Evolutionary conservation across 2,329 filamentous ascomycete species (phyloP).

Genomic region (Bipolaris bicolor): DNA sequence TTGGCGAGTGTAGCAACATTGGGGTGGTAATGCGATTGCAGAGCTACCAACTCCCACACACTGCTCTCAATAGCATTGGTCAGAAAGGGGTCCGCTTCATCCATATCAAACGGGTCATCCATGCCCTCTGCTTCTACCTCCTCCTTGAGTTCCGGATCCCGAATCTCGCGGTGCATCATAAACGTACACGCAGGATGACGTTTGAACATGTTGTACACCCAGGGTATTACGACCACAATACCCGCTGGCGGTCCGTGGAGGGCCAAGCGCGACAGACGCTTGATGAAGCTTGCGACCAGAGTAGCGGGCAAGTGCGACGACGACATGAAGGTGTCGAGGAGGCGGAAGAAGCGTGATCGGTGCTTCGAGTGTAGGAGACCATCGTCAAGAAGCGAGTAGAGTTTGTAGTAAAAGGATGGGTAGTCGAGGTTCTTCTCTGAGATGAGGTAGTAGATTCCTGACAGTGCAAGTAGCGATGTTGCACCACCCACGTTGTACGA

Average conservation of each 20-base stretch:
- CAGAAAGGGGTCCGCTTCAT: conserved; percentile 81
- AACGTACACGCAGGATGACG: conserved; percentile 90
- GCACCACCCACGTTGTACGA: conserved; percentile 87
- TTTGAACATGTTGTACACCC: conserved; percentile 94
- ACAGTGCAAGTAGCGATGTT: conserved; percentile 84
- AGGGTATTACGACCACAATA: conserved; percentile 87
- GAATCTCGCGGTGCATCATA: conserved; percentile 84
- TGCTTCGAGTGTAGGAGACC: conserved; percentile 92
- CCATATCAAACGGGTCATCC: conserved; percentile 77
- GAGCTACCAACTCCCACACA: conserved; percentile 90
- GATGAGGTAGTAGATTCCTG: conserved; percentile 94
- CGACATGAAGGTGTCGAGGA: conserved; percentile 86
- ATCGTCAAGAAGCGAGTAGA: conserved; percentile 89
- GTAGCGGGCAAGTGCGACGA: conserved; percentile 92
- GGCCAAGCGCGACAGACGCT: conserved; percentile 82
- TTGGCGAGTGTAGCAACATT: conserved; percentile 94
- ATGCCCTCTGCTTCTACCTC: conserved; percentile 66
- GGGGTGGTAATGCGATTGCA: conserved; percentile 94
- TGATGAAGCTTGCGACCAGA: conserved; percentile 94
- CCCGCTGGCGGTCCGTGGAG: conserved; percentile 89
- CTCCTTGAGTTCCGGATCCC: conserved; percentile 63
- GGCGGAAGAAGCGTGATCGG: conserved; percentile 88
- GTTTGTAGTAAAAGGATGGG: conserved; percentile 88
- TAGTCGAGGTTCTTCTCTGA: conserved; percentile 94
- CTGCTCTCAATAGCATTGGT: conserved; percentile 89